A percentile compares a stretch with the other conserved stretches of the same genome.
Conservation (phyloP, 805 yeast genomes). For the Clavispora carvajalis region DNA sequence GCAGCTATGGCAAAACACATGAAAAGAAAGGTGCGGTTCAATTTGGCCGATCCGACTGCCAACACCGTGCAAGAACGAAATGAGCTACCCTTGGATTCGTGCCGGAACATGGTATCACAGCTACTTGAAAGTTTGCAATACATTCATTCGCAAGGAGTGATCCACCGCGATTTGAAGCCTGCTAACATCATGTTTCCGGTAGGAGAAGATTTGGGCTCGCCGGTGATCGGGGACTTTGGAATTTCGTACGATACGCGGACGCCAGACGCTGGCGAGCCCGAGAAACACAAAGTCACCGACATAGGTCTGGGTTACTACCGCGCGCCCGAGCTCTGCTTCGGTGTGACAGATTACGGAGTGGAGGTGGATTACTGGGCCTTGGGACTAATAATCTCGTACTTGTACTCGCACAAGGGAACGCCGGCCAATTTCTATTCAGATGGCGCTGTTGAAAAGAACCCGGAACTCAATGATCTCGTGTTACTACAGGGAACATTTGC, state of each 20-base stretch:
- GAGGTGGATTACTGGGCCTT: conserved; percentile 70
- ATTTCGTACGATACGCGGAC: conserved; percentile 28
- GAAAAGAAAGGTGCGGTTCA: conserved; percentile 20
- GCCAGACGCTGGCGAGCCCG: conserved; percentile 35
- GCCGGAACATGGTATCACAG: conserved; percentile 12
- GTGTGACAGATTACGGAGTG: conserved; percentile 46
- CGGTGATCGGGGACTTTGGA: conserved; percentile 62
- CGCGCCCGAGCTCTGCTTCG: conserved; percentile 70
- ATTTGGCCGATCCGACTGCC: conserved; percentile 19
- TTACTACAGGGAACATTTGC: conserved; percentile 51
- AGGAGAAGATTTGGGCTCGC: conserved; percentile 17
- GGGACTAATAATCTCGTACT: conserved; percentile 55
- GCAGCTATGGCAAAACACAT: conserved; percentile 19
- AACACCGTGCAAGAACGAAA: conserved; percentile 8
- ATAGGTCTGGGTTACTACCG: conserved; percentile 65
- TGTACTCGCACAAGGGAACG: conserved; percentile 34
- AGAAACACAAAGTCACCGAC: conserved; percentile 41
- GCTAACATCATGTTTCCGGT: conserved; percentile 26
- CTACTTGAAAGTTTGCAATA: conserved; percentile 22
- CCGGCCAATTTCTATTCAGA: conserved; percentile 27
- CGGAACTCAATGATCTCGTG: conserved; percentile 47
- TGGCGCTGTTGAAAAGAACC: conserved; percentile 15
- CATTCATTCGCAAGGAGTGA: conserved; percentile 29
- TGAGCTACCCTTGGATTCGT: conserved; percentile 10
- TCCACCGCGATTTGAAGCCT: conserved; percentile 41